Evolutionary conservation across 2,329 filamentous ascomycete genomes (phyloP), one percentile per base, ranked within the genome.

Genomic region (Rugonectria rugulosa): DNA sequence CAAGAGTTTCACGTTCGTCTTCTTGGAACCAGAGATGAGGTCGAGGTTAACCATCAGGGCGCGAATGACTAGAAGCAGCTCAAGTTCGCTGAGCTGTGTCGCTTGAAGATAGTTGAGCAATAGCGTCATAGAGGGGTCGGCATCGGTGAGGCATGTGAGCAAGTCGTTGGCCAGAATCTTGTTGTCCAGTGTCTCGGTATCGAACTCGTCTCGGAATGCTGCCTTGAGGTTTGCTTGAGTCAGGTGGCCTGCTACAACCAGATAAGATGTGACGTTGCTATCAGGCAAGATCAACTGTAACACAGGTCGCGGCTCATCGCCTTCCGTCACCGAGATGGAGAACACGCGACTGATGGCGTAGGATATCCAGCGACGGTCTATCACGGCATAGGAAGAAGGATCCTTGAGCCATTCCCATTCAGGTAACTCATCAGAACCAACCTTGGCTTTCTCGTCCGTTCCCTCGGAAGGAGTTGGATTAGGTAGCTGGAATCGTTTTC

Each of bases 41-140:
- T 88, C 88, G 34, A 93, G 80, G 63, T 87, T 92, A 41, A 84
- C 80, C 77, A 92, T 88, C 14, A 92, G 77, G 2, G 83, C 74
- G 48, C 85, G 82, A 47, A 92, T 82, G 4, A 86, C 83, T 52
- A 87, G 77, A 2, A 91, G 79, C 6, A 92, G 78, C 68, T 92
- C 89, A 4, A 81, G 75, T 34, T 88, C 78, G 4, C 86, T 84
- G 15, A 92, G 79, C 64, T 85, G 84, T 7, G 88, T 89, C 6
- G 82, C 81, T 32, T 84, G 83, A 6, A 93, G 76, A 55, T 91
- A 85, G 51, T 81, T 82, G 37, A 88, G 79, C 32, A 92, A 78
- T 3, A 91, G 76, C 45, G 87, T 83, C 70, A 91, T 81, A 27
- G 86, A 85, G 3, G 86, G 83, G 64, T 92, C 89, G n/a, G 87